Base-by-base conservation (phyloP, 2,329 filamentous ascomycete species). In the Pestalotiopsis sp. region DNA sequence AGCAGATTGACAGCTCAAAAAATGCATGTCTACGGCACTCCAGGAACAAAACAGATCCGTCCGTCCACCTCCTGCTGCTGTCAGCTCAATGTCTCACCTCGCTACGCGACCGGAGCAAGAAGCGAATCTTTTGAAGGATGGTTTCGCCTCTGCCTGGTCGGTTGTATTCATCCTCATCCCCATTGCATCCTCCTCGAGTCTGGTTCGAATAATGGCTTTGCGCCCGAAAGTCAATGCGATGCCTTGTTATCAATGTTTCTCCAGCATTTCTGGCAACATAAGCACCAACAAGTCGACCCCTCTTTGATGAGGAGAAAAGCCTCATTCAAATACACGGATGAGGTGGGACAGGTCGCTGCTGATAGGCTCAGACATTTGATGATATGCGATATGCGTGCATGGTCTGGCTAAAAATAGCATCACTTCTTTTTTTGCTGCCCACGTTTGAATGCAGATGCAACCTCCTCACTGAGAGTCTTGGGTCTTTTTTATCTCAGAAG, bases 381-480 rank as follows among this genome's bases (percentile, higher is more conserved):
- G 7, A 41, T 23, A 27, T 52, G 31, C 31, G 52, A 59, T 39
- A 39, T 66, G 52, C 64, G 56, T 60, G 27, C 38, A 45, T 36
- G n/a, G 14, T 23, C 23, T 60, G 31, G 31, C 64, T 66, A 66
- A 66, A 66, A 59, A 59, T 66, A 66, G 64, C 20, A 66, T 59
- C 56, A 59, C 17, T 11, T 14, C 31, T 36, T 36, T 36, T 36
- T 36, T 36, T n/a, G 45, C 64, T 38, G 52, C 64, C 64, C 64
- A 66, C 52, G 64, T 66, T 66, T 23, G 45, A 52, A 52, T 52
- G 45, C 45, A 52, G 7, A 36, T 36, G 31, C 31, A 36, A 36
- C 31, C 31, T 36, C 45, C 20, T n/a, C 45, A 52, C 17, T n/a
- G 45, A 52, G 45, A 11, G 45, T 52, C 31, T 36, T 36, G 31